Conservation (phyloP, 1,284 basidiomycete genomes). For the Microstroma glucosiphilum region DNA sequence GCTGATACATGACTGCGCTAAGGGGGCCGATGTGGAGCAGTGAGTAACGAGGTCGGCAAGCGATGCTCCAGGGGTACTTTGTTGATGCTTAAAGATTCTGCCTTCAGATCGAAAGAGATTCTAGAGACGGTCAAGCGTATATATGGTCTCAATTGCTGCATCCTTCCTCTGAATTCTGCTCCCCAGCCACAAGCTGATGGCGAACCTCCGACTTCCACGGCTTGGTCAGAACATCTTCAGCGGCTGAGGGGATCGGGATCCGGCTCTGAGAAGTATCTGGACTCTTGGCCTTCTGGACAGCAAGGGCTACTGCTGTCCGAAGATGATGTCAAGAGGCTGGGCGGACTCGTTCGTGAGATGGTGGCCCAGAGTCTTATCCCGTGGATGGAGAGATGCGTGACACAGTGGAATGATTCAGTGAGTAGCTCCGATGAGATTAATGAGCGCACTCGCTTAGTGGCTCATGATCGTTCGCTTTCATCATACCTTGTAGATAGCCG, state of each 20-base stretch:
- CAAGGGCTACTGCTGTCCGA: conserved; percentile 56
- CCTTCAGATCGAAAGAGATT: conserved; percentile 25
- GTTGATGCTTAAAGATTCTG: not conserved
- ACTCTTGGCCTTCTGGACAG: not conserved
- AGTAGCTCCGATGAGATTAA: not conserved
- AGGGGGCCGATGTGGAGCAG: conserved; percentile 28
- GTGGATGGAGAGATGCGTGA: conserved; percentile 89
- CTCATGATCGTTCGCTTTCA: not conserved
- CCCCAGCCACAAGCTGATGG: conserved; percentile 8
- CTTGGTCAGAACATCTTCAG: conserved; percentile 14
- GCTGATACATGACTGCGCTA: conserved; percentile 37
- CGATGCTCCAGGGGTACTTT: not conserved
- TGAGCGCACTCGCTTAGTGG: not conserved
- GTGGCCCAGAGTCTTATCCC: conserved; percentile 83
- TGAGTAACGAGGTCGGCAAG: conserved; percentile 2
- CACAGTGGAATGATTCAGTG: conserved; percentile 89
- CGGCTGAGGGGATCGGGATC: conserved; percentile 10
- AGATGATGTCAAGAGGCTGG: conserved; percentile 71
- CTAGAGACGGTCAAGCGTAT: conserved; percentile 41
- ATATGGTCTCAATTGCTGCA: conserved; percentile 47
- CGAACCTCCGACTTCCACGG: conserved; percentile 12
- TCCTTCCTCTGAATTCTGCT: conserved; percentile 43
- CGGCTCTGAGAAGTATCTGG: not conserved
- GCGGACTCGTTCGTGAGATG: conserved; percentile 80
- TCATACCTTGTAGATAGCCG: conserved; percentile 60